These are phyloP conservation scores for Lachancea dasiensis DNA, from an alignment of 805 yeast species.

Conservation along the genomic window DNA sequence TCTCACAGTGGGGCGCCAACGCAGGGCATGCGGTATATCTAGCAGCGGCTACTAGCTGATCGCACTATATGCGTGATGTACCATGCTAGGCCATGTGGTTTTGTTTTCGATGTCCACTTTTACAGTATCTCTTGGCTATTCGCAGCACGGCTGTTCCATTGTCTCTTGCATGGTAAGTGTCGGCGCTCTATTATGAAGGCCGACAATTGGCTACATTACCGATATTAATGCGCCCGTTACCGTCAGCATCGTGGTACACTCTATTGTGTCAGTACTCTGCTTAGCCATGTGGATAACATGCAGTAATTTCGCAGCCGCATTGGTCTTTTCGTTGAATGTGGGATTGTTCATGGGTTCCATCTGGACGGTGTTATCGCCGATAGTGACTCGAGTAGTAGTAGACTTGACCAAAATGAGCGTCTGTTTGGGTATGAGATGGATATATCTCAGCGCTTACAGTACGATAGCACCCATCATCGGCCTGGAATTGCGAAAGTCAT, in stretches of 20 bases:
- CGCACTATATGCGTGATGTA: conserved; percentile 38
- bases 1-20: conserved; percentile 55
- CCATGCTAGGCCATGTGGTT: conserved; percentile 57
- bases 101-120: conserved; percentile 53
- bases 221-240: conserved; percentile 51
- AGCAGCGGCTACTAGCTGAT: conserved; percentile 40
- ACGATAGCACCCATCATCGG: conserved; percentile 60
- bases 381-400: conserved; percentile 45
- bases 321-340: conserved; percentile 44
- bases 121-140: conserved; percentile 54
- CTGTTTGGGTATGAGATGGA: conserved; percentile 48
- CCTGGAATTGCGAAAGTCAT: conserved; percentile 37
- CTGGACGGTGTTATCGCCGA: conserved; percentile 50
- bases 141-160: conserved; percentile 47
- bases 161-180: conserved; percentile 56
- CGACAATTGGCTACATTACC: conserved; percentile 44
- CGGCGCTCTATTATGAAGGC: conserved; percentile 53
- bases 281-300: conserved; percentile 55
- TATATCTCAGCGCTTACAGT: conserved; percentile 43
- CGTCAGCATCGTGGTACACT: conserved; percentile 35
- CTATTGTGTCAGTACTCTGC: conserved; percentile 37
- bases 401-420: conserved; percentile 50
- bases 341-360: conserved; percentile 59
- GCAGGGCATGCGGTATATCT: conserved; percentile 50
- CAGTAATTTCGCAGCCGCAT: conserved; percentile 48